Evolutionary conservation across 345 rosid species (phyloP).

Genomic region (Salix viminalis): DNA sequence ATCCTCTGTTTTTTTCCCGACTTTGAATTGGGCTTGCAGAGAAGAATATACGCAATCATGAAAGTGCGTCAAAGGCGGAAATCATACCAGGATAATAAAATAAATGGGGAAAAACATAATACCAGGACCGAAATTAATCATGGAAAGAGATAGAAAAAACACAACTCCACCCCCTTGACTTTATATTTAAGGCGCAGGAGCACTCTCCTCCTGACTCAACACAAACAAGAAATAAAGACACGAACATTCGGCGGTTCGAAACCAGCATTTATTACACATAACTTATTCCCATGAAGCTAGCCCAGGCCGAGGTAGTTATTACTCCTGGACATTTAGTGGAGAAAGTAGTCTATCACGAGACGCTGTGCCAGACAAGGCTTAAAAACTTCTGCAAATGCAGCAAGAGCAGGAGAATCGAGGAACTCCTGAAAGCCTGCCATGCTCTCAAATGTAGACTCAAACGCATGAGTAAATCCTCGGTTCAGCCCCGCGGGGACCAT

Average conservation of each 20-base stretch:
- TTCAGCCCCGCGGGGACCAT: no score
- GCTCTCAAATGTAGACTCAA: no score
- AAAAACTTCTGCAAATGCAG: no score
- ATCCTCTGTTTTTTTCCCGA: background rate
- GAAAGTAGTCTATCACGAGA: background rate
- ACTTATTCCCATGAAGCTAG: background rate
- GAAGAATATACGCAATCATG: background rate
- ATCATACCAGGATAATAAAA: background rate
- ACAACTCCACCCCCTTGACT: background rate
- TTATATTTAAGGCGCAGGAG: background rate
- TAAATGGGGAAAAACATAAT: background rate
- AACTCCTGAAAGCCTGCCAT: no score
- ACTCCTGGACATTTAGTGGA: background rate
- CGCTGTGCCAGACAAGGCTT: background rate
- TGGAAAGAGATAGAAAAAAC: background rate
- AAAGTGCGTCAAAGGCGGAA: background rate
- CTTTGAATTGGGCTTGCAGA: background rate
- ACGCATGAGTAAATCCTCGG: no score
- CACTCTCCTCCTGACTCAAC: background rate
- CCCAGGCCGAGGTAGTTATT: background rate
- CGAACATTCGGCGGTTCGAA: background rate
- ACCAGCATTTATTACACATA: background rate
- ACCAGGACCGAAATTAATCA: background rate
- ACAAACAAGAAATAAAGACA: background rate
- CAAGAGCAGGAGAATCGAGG: no score